These are phyloP conservation scores for Dactylellina parvicollis DNA, from an alignment of 2,329 filamentous ascomycete species.

Conservation along the genomic window DNA sequence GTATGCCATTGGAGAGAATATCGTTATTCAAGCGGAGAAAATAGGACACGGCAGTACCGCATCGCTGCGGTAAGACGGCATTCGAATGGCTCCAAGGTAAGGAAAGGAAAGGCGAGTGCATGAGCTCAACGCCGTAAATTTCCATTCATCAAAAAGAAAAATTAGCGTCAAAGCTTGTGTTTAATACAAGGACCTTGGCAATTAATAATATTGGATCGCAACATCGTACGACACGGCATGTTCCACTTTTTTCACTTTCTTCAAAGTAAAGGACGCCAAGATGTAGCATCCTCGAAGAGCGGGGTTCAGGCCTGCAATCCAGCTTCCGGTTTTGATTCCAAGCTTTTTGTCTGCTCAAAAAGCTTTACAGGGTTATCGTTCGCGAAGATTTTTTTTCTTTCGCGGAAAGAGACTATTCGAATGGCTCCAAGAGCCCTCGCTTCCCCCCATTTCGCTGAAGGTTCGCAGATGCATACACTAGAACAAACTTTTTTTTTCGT, in stretches of 20 bases:
- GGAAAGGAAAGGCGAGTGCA: too few relatives aligned
- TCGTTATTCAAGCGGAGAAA: too few relatives aligned
- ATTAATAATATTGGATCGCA: neutral
- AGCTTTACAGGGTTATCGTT: neutral
- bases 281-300: constrained; percentile 10
- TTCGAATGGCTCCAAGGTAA: constrained; percentile 7
- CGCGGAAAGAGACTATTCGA: neutral
- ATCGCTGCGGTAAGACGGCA: neutral
- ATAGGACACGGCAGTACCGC: too few relatives aligned
- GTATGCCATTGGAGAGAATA: too few relatives aligned
- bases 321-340: constrained; percentile 1
- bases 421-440: neutral
- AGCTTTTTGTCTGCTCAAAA: neutral
- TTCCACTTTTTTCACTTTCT: neutral
- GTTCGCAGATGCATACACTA: too few relatives aligned
- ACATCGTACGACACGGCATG: constrained; percentile 2
- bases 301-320: constrained; percentile 3
- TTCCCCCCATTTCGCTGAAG: neutral
- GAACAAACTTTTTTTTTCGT: neutral
- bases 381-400: constrained; percentile 18
- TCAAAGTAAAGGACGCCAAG: neutral
- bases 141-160: too few relatives aligned
- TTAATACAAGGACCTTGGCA: neutral
- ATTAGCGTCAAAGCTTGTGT: constrained; percentile 7
- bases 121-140: neutral